These are phyloP conservation scores for Rheum nobile DNA, from an alignment of 148 eudicot species.

Conservation along the genomic window DNA sequence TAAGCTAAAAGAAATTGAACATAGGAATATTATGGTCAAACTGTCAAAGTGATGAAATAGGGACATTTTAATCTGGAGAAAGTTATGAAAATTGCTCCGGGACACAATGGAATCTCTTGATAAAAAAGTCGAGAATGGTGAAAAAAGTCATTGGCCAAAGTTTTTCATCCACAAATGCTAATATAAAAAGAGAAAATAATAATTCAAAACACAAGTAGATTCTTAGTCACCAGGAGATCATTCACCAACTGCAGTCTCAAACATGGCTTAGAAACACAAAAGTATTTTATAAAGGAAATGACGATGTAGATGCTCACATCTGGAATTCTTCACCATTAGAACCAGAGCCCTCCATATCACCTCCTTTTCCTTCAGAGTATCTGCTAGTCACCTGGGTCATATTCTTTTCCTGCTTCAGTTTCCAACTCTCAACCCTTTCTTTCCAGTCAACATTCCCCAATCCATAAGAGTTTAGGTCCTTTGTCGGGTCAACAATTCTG, in stretches of 20 bases:
- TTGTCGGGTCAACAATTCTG: slow-evolving; percentile 92
- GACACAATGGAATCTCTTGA: background rate
- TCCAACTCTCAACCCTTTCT: slow-evolving; percentile 98
- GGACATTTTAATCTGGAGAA: background rate
- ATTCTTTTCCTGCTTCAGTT: slow-evolving; percentile 89
- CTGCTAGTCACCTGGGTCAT: slow-evolving; percentile 43
- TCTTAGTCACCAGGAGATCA: background rate
- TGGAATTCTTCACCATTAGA: slow-evolving; percentile 97
- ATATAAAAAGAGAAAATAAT: background rate
- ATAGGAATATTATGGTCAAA: background rate
- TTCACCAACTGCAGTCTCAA: background rate
- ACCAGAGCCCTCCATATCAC: slow-evolving; percentile 85
- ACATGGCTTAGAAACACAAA: background rate
- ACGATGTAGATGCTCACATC: slow-evolving; percentile 47
- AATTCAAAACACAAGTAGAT: background rate
- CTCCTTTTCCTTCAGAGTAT: slow-evolving; percentile 83
- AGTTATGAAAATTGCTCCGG: background rate
- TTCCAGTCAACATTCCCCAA: slow-evolving; percentile 96
- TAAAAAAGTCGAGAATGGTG: background rate
- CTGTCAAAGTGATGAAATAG: background rate
- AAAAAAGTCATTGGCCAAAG: background rate
- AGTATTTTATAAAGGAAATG: background rate
- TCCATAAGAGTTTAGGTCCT: slow-evolving; percentile 90
- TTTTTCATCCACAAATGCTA: background rate
- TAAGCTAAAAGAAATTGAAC: background rate